A percentile compares a stretch with the other conserved stretches of the same genome.
Evolutionary conservation across 129 eudicot species (phyloP).

Genomic region (Flaveria ramosissima): DNA sequence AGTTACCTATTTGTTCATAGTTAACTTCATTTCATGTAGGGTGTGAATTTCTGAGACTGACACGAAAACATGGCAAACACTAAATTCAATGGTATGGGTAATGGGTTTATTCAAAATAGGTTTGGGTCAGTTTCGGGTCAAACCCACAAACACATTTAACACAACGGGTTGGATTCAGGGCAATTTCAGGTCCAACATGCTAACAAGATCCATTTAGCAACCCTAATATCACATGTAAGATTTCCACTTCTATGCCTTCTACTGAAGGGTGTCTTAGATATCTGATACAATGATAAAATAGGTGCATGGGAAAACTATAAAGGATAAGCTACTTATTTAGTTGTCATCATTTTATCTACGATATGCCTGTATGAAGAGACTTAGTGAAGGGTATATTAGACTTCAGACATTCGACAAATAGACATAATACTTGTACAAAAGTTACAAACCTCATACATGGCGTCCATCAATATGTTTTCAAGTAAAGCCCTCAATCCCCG

Average conservation of each 20-base stretch:
- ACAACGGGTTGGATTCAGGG: not conserved
- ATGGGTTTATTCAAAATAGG: not conserved
- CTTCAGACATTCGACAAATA: not conserved
- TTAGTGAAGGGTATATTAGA: not conserved
- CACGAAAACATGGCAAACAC: not conserved
- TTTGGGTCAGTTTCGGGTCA: not conserved
- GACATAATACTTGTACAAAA: not conserved
- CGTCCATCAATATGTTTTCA: constrained; percentile 90
- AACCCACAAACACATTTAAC: not conserved
- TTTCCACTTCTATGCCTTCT: not conserved
- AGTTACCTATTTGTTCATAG: too few species aligned
- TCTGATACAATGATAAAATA: not conserved
- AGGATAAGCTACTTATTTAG: not conserved
- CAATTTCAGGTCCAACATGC: not conserved
- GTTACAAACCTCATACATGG: constrained; percentile 88
- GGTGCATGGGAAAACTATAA: not conserved
- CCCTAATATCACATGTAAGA: not conserved
- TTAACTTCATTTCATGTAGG: not conserved
- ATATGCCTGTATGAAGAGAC: constrained; percentile 3
- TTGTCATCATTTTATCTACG: not conserved
- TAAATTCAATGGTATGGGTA: not conserved
- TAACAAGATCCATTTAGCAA: not conserved
- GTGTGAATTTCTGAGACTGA: not conserved
- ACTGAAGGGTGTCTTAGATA: not conserved
- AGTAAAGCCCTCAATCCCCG: constrained; percentile 88